Evolutionary conservation across 208 protist species (phyloP).

Genomic region (Leptomonas pyrrhocoris): DNA sequence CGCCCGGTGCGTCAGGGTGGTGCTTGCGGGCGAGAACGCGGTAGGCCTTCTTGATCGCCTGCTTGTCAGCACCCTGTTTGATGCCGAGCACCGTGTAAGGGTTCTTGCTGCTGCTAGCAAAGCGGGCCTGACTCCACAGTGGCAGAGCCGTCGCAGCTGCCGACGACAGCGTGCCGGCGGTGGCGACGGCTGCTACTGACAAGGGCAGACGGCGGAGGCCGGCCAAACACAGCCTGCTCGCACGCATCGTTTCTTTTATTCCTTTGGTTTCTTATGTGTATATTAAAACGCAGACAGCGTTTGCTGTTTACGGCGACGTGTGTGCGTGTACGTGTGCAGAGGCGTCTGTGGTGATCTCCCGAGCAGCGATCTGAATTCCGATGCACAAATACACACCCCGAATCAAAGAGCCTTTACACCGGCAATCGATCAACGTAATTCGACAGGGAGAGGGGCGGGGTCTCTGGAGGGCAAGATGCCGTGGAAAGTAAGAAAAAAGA

Average conservation of each 20-base stretch:
- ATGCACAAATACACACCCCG: too few species aligned
- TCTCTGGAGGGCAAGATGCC: neutral
- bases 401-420: too few species aligned
- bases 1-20: conserved; percentile 90
- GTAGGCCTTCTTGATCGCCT: conserved; percentile 92
- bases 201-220: conserved; percentile 26
- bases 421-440: too few species aligned
- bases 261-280: too few species aligned
- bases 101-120: conserved; percentile 68
- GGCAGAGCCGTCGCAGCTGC: conserved; percentile 14
- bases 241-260: conserved; percentile 17
- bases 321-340: neutral
- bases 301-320: neutral
- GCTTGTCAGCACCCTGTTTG: conserved; percentile 78
- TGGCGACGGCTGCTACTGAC: neutral
- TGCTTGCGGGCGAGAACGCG: conserved; percentile 86
- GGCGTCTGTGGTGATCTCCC: too few species aligned
- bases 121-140: conserved; percentile 34
- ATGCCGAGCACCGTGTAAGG: conserved; percentile 92
- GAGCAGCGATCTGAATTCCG: too few species aligned
- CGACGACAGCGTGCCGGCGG: conserved; percentile 10
- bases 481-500: conserved; percentile 12
- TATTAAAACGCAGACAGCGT: too few species aligned
- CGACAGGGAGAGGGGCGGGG: neutral
- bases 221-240: conserved; percentile 4